Conservation (phyloP, 1,284 basidiomycete species). For the Hymenochaete sp. region DNA sequence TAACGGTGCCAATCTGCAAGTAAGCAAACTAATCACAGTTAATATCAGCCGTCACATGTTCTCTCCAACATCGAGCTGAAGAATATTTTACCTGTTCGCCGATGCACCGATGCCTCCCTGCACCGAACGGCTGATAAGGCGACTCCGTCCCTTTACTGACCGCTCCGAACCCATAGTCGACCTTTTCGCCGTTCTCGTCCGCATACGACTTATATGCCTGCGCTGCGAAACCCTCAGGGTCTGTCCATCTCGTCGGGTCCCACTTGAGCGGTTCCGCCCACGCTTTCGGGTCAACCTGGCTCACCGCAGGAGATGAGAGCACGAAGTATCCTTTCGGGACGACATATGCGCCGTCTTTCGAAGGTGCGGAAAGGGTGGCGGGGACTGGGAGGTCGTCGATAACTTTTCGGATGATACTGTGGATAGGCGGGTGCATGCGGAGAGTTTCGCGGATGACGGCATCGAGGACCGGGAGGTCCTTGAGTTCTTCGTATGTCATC, state of each 20-base stretch:
- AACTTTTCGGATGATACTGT: conserved; percentile 87
- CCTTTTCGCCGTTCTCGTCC: conserved; percentile 74
- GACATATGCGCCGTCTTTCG: conserved; percentile 66
- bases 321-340: conserved; percentile 91
- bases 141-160: conserved; percentile 90
- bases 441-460: conserved; percentile 90
- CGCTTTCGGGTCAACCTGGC: conserved; percentile 78
- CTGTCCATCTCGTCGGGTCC: conserved; percentile 82
- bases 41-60: conserved; percentile 1
- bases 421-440: conserved; percentile 87
- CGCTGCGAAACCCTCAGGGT: conserved; percentile 67
- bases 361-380: conserved; percentile 68
- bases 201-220: conserved; percentile 68
- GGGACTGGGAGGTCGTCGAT: conserved; percentile 82
- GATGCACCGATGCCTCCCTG: conserved; percentile 90
- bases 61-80: conserved; percentile 6
- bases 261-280: conserved; percentile 75
- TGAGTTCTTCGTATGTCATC: conserved; percentile 84
- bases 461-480: conserved; percentile 77
- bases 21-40: conserved; percentile 72
- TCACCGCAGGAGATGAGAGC: conserved; percentile 83
- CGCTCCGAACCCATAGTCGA: conserved; percentile 93
- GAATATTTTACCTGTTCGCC: conserved; percentile 70
- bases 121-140: conserved; percentile 94
- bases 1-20: conserved; percentile 82